A percentile compares a stretch with the other conserved stretches of the same genome.
These are phyloP conservation scores for Penicillium malachiteum DNA, from an alignment of 495 filamentous ascomycete species.

Conservation along the genomic window DNA sequence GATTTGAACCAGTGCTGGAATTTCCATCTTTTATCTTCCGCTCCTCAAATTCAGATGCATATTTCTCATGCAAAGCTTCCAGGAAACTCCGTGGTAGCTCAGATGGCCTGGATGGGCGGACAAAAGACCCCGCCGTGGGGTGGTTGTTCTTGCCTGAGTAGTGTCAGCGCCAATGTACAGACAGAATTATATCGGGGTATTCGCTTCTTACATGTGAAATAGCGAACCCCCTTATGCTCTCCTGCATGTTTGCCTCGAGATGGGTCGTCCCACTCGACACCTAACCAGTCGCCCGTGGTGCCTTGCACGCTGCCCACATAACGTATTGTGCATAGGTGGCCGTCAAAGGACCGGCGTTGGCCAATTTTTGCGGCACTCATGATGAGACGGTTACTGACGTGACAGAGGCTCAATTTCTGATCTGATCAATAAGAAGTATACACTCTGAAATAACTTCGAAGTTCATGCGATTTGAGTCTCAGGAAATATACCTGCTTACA, in stretches of 20 bases:
- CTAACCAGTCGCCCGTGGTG: slow-evolving; percentile 81
- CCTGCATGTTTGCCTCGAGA: slow-evolving; percentile 87
- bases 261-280: slow-evolving; percentile 94
- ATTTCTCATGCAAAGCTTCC: slow-evolving; percentile 78
- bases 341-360: slow-evolving; percentile 75
- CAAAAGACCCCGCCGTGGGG: slow-evolving; percentile 76
- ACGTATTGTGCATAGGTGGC: slow-evolving; percentile 75
- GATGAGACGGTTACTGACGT: not conserved
- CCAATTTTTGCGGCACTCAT: slow-evolving; percentile 20
- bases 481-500: slow-evolving; percentile 20
- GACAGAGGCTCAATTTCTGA: not conserved
- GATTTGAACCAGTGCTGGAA: slow-evolving; percentile 21
- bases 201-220: slow-evolving; percentile 71
- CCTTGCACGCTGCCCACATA: slow-evolving; percentile 76
- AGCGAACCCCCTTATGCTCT: slow-evolving; percentile 70
- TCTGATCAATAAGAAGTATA: not conserved
- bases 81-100: slow-evolving; percentile 72
- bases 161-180: not conserved
- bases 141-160: slow-evolving; percentile 62
- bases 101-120: slow-evolving; percentile 69
- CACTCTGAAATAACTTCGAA: not conserved
- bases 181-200: not conserved
- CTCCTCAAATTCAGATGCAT: slow-evolving; percentile 58
- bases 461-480: not conserved
- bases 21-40: slow-evolving; percentile 6